These are phyloP conservation scores for Malus domestica DNA, from an alignment of 306 rosid genomes.

Conservation along the genomic window ASM211411v1 NC_041792.1:3030001-3030500, in stretches of 20 bases:
- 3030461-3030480: conserved; percentile 94
- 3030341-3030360: background rate
- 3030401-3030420: conserved; percentile 85
- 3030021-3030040: background rate
- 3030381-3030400: conserved; percentile 96
- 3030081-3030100: background rate
- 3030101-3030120: background rate
- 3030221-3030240: background rate
- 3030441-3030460: conserved; percentile 74
- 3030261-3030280: background rate
- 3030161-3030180: background rate
- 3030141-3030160: background rate
- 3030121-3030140: background rate
- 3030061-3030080: background rate
- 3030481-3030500: conserved; percentile 94
- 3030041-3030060: background rate
- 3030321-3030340: background rate
- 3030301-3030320: background rate
- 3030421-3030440: conserved; percentile 69
- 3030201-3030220: background rate
- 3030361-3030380: conserved; percentile 87
- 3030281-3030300: background rate
- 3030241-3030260: background rate
- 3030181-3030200: background rate
- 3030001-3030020: background rate